Evolutionary conservation across 768 basidiomycete genomes (phyloP), one percentile per base, ranked within the genome.

Genomic region (Heimioporus sp.): DNA sequence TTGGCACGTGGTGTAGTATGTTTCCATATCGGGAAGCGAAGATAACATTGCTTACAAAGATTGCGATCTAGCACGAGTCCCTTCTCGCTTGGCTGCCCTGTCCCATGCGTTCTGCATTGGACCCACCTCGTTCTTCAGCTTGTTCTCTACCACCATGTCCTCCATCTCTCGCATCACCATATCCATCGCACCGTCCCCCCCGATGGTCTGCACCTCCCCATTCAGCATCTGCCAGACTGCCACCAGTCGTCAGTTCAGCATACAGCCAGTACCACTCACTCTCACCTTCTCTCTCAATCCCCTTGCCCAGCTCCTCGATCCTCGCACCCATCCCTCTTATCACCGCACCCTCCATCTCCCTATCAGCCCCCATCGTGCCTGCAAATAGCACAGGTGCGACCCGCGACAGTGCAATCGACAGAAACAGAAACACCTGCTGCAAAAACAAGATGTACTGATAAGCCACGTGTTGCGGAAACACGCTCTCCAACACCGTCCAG

Each of bases 371-470:
- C 56, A 58, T 54, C 52, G 53, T 20, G 1, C 50, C 60, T 10
- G 84, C 80, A 55, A 83, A 78, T 49, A 92, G 72, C 30, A 81
- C 80, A 0, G 91, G 91, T 0, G 80, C 80, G 6, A 93, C 82
- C 17, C 85, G 76, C 15, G 79, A 81, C 10, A 92, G 76, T 0
- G 88, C 90, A 36, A 91, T 77, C 30, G 82, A 87, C 51, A 86
- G 61, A 65, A 89, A 85, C 60, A 90, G 70, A 67, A 90, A 92
- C 24, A 89, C 63, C 55, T 90, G 84, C 60, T 90, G 91, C 36
- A 93, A 73, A 67, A 92, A 80, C 35, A 80, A 71, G 53, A 90
- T 78, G 67, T 93, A 87, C 62, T 94, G 90, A 65, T 85, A 87
- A 2, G 81, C 77, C 2, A 87, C 80, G 12, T 88, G 80, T 7